Evolutionary conservation across 1,139 yeast genomes (phyloP).

Genomic region (Debaryomycetaceae sp.): DNA sequence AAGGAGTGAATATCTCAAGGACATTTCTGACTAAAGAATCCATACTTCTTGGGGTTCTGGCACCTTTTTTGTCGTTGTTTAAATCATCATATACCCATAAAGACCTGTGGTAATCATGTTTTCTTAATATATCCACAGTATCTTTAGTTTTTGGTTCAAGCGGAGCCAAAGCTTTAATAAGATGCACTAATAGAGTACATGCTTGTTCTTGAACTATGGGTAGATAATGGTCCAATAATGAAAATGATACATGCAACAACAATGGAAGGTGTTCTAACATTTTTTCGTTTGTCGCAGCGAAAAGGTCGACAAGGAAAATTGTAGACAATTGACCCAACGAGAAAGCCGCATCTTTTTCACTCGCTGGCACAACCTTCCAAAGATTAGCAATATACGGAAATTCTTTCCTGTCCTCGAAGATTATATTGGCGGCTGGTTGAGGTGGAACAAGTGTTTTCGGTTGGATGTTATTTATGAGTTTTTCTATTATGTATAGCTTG

Average conservation of each 20-base stretch:
- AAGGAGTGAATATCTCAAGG: constrained; percentile 52
- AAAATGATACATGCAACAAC: constrained; percentile 78
- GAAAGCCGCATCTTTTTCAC: constrained; percentile 72
- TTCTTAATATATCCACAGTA: constrained; percentile 53
- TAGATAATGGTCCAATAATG: constrained; percentile 82
- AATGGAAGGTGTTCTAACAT: constrained; percentile 61
- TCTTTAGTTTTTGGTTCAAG: constrained; percentile 52
- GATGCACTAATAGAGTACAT: constrained; percentile 65
- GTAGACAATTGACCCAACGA: constrained; percentile 86
- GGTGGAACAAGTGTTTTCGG: constrained; percentile 90
- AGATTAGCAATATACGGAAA: constrained; percentile 78
- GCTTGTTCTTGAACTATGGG: constrained; percentile 85
- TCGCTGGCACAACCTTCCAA: constrained; percentile 51
- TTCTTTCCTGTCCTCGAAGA: constrained; percentile 9
- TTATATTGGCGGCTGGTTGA: constrained; percentile 19
- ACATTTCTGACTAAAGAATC: constrained; percentile 69
- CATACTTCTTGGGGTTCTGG: constrained; percentile 86
- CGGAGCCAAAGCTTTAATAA: constrained; percentile 63
- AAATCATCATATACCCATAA: constrained; percentile 90
- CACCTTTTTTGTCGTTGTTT: constrained; percentile 62
- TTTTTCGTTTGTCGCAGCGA: constrained; percentile 58
- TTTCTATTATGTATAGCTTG: constrained; percentile 56
- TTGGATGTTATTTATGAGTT: constrained; percentile 64
- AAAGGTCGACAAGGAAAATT: constrained; percentile 77
- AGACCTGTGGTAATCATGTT: constrained; percentile 31